Base-by-base conservation (phyloP, 1,139 yeast genomes). In the Protomyces arabidopsidicola region DNA sequence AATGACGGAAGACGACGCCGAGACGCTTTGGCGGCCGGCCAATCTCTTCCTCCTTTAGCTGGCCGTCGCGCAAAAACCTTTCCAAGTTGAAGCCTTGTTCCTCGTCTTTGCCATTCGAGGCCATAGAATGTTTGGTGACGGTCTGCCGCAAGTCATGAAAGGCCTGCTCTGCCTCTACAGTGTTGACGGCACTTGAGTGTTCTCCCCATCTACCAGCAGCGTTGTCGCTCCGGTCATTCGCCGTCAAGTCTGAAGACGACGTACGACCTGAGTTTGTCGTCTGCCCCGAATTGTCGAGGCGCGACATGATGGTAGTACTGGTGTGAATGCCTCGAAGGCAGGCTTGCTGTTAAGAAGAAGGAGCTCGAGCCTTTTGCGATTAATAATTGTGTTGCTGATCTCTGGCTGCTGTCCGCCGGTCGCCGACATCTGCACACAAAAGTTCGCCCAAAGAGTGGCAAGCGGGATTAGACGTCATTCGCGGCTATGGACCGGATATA, bases 1-100 rank as follows among this genome's bases (percentile, higher is more conserved):
- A 69, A 65, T 75, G 73, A 62, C 74, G 74, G 71, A 81, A 80
- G 10, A 80, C 77, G 55, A 82, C 78, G 71, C 84, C 85, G 10
- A 83, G 77, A 61, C 76, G 77, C 65, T 80, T 79, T n/a, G 78
- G 75, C 65, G 77, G 78, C 55, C 78, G 75, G 66, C 83, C 83
- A 68, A 79, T 79, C 57, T 77, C 78, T 45, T 72, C 70, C 18
- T 52, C 45, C 18, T 55, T 38, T 8, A 60, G 52, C 36, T 60
- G 59, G 38, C 55, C 60, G 5, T 18, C 62, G 8, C 52, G 51
- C 12, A 58, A 34, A 20, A 58, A 58, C 12, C 45, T 20, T 24
- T 53, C 63, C n/a, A 53, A 54, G 27, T 36, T 56, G 54, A 54
- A 60, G 6, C 54, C 58, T 12, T 45, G 36, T 27, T 60, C 63